phyloP scores from a whole-genome alignment of 805 yeast species.

The Clavispora fructus region DNA sequence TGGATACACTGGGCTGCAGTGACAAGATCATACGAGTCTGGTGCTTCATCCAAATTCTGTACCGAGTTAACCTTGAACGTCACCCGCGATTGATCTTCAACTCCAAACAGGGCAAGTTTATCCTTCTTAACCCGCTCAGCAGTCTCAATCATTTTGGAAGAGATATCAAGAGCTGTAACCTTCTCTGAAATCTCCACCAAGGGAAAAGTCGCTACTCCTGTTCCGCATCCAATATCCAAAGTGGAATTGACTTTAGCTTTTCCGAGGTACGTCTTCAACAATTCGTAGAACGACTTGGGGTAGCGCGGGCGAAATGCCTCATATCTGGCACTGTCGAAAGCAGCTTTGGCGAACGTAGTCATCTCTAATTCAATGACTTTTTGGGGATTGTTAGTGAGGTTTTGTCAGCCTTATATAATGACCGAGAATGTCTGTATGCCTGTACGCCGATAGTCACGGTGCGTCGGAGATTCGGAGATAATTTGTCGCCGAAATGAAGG shows the following conservation, averaged over 20 bases:
- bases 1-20: conserved; percentile 17
- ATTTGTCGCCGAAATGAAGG: neutral
- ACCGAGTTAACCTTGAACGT: conserved; percentile 28
- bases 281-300: conserved; percentile 32
- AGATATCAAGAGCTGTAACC: conserved; percentile 44
- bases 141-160: conserved; percentile 41
- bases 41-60: conserved; percentile 23
- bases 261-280: conserved; percentile 22
- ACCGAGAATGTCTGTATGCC: too few species aligned
- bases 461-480: neutral
- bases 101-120: conserved; percentile 21
- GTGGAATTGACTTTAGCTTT: conserved; percentile 19
- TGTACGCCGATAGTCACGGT: neutral
- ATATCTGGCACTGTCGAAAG: conserved; percentile 13
- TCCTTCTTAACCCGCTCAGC: conserved; percentile 28
- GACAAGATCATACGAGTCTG: conserved; percentile 12
- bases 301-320: conserved; percentile 39
- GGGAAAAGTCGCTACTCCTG: conserved; percentile 48
- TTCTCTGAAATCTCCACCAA: conserved; percentile 32
- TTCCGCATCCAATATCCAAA: conserved; percentile 47
- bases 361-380: conserved; percentile 3
- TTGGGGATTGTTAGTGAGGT: neutral
- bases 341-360: conserved; percentile 13
- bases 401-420: neutral
- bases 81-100: conserved; percentile 22